These are phyloP conservation scores for Tagetes patula DNA, from an alignment of 129 eudicot genomes.

Conservation along the genomic window DNA sequence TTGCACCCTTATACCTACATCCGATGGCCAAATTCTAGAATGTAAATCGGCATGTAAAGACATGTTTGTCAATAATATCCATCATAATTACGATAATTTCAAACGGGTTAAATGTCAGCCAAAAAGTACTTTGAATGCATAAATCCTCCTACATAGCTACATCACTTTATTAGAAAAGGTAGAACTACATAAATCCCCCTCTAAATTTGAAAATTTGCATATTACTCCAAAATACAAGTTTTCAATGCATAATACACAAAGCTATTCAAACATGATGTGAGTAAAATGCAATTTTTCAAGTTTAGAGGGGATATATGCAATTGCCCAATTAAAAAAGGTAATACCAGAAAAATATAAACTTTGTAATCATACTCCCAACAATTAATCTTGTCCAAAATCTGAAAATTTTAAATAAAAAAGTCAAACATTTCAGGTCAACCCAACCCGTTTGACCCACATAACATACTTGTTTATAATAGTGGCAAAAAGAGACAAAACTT, in stretches of 20 bases:
- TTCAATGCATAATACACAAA: too few relatives aligned
- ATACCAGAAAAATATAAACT: too few relatives aligned
- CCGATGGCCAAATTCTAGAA: neutral
- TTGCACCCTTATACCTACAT: slow-evolving; percentile 77
- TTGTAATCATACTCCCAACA: too few relatives aligned
- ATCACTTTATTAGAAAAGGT: neutral
- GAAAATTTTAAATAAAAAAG: too few relatives aligned
- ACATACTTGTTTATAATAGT: slow-evolving; percentile 95
- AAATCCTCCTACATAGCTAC: neutral
- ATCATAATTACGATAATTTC: neutral
- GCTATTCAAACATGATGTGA: too few relatives aligned
- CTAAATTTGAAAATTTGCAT: too few relatives aligned
- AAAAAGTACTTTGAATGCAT: neutral
- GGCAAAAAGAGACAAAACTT: slow-evolving; percentile 93
- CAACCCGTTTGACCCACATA: neutral
- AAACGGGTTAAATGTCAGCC: neutral
- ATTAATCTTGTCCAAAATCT: too few relatives aligned
- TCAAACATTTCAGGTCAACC: neutral
- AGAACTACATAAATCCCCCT: too few relatives aligned
- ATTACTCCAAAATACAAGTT: too few relatives aligned
- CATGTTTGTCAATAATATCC: neutral
- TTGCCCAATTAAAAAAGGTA: too few relatives aligned
- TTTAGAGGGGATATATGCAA: too few relatives aligned
- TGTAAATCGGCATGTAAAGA: neutral
- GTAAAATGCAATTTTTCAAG: too few relatives aligned